Percentiles rank a stretch among this genome's conserved stretches.
phyloP scores from a whole-genome alignment of 345 rosid genomes.

The Ceriops tagal region DNA sequence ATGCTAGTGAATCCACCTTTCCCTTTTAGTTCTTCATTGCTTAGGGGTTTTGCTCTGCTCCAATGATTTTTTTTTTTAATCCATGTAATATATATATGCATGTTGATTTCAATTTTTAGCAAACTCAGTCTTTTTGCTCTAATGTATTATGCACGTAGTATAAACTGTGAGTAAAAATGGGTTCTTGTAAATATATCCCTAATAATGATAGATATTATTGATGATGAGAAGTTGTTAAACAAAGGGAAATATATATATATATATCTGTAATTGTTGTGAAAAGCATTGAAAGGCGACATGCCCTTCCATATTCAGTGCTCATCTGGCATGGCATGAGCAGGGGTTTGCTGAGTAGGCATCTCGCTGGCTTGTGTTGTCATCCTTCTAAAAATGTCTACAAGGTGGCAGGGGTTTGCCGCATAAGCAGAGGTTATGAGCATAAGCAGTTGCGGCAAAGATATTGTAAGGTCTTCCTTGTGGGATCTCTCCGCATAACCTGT shows the following conservation, averaged over 20 bases:
- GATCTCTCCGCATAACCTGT: slow-evolving; percentile 81
- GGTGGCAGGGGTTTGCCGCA: slow-evolving; percentile 90
- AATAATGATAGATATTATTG: slow-evolving; percentile 19
- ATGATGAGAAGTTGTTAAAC: slow-evolving; percentile 16
- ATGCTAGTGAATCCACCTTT: slow-evolving; percentile 13
- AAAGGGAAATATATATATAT: slow-evolving; percentile 5
- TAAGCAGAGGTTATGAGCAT: slow-evolving; percentile 84
- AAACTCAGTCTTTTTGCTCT: background rate
- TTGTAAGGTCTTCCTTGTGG: slow-evolving; percentile 89
- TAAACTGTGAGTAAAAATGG: background rate
- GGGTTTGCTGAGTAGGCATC: slow-evolving; percentile 54
- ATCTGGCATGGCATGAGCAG: slow-evolving; percentile 22
- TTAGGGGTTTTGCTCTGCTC: slow-evolving; percentile 1
- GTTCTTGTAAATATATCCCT: slow-evolving; percentile 5
- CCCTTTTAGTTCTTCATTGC: slow-evolving; percentile 13
- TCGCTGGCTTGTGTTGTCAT: slow-evolving; percentile 48
- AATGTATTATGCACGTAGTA: background rate
- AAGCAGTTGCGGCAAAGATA: slow-evolving; percentile 71
- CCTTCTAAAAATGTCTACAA: slow-evolving; percentile 41
- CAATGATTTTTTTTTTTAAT: slow-evolving; percentile 4
- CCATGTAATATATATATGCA: background rate
- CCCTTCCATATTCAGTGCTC: slow-evolving; percentile 24
- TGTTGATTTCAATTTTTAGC: background rate
- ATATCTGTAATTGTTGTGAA: background rate
- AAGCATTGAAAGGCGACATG: slow-evolving; percentile 1